Conservation (phyloP, 768 basidiomycete genomes). For the Nidularia pulvinata region DNA sequence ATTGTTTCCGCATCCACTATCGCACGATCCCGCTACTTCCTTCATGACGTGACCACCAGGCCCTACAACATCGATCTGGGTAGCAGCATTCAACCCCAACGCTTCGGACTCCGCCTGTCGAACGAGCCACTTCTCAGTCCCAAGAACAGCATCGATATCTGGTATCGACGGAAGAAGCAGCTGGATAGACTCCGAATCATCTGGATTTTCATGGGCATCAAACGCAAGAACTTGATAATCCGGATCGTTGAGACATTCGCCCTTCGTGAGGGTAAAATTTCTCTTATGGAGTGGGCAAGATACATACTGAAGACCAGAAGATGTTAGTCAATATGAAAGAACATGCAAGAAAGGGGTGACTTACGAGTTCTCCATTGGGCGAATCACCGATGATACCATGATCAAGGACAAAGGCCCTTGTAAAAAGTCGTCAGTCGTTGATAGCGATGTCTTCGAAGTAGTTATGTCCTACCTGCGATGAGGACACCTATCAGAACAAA, state of each 20-base stretch:
- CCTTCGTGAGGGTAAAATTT: constrained; percentile 57
- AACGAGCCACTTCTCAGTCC: constrained; percentile 66
- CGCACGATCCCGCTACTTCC: background rate
- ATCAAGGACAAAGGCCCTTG: constrained; percentile 66
- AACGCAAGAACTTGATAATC: constrained; percentile 64
- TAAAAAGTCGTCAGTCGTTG: background rate
- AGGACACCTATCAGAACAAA: constrained; percentile 25
- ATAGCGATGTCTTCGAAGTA: background rate
- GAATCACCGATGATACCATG: constrained; percentile 73
- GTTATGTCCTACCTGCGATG: constrained; percentile 16
- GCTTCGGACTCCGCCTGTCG: constrained; percentile 47
- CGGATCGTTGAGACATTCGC: constrained; percentile 58
- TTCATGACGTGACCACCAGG: constrained; percentile 1
- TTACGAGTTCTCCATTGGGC: constrained; percentile 48
- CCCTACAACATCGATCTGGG: constrained; percentile 26
- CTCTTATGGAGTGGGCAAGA: constrained; percentile 66
- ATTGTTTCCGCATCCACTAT: constrained; percentile 7
- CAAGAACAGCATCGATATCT: constrained; percentile 60
- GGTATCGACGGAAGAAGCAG: constrained; percentile 52
- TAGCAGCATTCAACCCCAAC: constrained; percentile 20
- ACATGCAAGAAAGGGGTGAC: background rate
- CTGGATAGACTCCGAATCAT: constrained; percentile 30
- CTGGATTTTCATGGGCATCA: constrained; percentile 44
- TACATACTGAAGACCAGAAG: constrained; percentile 17
- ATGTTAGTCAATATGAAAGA: too few relatives aligned